Evolutionary conservation across 805 yeast species (phyloP).

Genomic region (Wickerhamomyces queroliae): DNA sequence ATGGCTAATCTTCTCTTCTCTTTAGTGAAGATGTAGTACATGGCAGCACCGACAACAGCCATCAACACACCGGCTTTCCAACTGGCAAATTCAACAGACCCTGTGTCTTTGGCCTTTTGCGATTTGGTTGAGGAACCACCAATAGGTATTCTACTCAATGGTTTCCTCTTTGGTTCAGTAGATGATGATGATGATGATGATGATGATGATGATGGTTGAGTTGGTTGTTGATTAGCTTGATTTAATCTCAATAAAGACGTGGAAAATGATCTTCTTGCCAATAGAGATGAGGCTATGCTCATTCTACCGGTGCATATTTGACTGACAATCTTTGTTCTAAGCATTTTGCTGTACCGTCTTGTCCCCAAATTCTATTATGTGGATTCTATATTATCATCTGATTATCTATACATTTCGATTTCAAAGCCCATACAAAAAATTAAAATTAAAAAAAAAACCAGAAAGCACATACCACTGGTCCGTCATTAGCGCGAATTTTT

Average conservation of each 20-base stretch:
- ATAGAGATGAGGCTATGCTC: not conserved
- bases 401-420: too few species aligned
- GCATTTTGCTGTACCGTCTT: not conserved
- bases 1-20: conserved; percentile 74
- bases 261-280: conserved; percentile 7
- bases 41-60: conserved; percentile 61
- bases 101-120: conserved; percentile 29
- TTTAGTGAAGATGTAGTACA: conserved; percentile 62
- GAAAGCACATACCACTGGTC: too few species aligned
- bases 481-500: too few species aligned
- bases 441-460: too few species aligned
- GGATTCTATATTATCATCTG: too few species aligned
- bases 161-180: conserved; percentile 36
- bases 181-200: conserved; percentile 10
- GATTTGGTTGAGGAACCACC: conserved; percentile 44
- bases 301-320: not conserved
- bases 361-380: not conserved
- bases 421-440: too few species aligned
- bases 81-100: conserved; percentile 64
- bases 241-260: conserved; percentile 12
- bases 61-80: conserved; percentile 80
- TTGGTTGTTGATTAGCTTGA: conserved; percentile 3
- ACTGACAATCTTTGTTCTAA: not conserved
- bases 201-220: conserved; percentile 5
- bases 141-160: conserved; percentile 74